Evolutionary conservation across 2,329 filamentous ascomycete species (phyloP), one percentile per base, ranked within the genome.

Genomic region (Phyllosticta citrichinensis): DNA sequence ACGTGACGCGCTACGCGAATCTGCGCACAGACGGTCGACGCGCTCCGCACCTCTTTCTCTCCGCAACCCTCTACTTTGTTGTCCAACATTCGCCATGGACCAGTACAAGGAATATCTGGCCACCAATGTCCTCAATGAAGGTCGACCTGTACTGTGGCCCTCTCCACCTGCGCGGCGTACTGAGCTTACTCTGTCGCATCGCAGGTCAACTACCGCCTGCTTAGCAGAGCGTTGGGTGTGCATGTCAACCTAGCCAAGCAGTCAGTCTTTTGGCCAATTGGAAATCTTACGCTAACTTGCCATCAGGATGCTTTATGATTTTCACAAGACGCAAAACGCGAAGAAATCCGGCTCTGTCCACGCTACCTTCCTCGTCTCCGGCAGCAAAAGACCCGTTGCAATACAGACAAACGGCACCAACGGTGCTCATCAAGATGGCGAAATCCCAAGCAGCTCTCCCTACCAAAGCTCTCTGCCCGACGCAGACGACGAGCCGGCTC

Each of bases 311-410:
- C 84, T 92, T 17, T 95, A 84, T 74, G 89, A 96, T 33, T 97
- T 96, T 66, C 84, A 97, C 72, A 80, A 81, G 64, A 83, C 80
- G 61, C 88, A 96, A 71, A 96, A 91, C 73, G 80, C 78, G 60
- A 89, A 87, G 73, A 87, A 85, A 63, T 81, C 88, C 0, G 82
- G 84, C 22, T 87, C 85, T 25, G 79, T 97, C n/a, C 84, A 95
- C 75, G 94, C 93, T 53, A 97, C 91, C n/a, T 99, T 97, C 74
- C 78, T 97, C 56, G 71, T 99, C 54, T 88, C 86, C 57, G 94
- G 93, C 50, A 82, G 78, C 22, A 87, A 83, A 68, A 79, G 74
- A 58, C 69, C 70, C 19, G 72, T 33, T 12, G 53, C 47, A 14
- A 47, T n/a, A 47, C 59, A 54, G 9, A 14, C 55, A 25, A 61